Base-by-base conservation (phyloP, 768 basidiomycete genomes). In the Termitomyces titanicus region DNA sequence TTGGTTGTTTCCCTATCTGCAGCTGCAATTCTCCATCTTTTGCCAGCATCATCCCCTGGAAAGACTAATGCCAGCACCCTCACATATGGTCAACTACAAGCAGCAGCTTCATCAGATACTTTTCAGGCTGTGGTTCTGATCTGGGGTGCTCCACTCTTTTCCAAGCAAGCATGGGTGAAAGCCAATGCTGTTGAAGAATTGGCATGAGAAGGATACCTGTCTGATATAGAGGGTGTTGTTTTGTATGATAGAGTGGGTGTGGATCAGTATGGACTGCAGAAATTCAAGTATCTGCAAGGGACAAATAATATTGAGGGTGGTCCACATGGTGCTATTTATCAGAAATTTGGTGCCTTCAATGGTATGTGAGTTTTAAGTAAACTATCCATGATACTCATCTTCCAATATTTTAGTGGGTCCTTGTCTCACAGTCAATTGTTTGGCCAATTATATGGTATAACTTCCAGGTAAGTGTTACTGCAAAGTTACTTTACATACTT, bases 291-390 rank as follows among this genome's bases (percentile, higher is more conserved):
- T 51, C 10, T 57, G 1, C 57, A 59, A 1, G 62, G 64, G 0
- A 64, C 63, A 4, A 66, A 66, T 47, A 66, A 64, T 18, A 55
- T 63, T 37, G 63, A 66, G 51, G 65, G 65, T 37, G 65, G 65
- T 40, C 66, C 66, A 15, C 63, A 66, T 47, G 61, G 66, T 42
- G 63, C 61, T 13, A 64, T 64, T 13, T 61, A 62, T 33, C 45
- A 53, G 5, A 61, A 61, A 51, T 64, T 64, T 57, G 63, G 63
- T 0, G 61, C 63, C 3, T 55, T 64, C 42, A 46, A 47, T 46
- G 53, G 53, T 54, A 45, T 13, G 42, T 13, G n/a, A 25, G 7
- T 18, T 9, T 29, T 29, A 29, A 29, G 29, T n/a, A 33, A 34
- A 25, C 24, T 7, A 13, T 44, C 4, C n/a, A 29, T 29, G 29